phyloP scores from a whole-genome alignment of 2,329 filamentous ascomycete species.

The Dissoconium aciculare region DNA sequence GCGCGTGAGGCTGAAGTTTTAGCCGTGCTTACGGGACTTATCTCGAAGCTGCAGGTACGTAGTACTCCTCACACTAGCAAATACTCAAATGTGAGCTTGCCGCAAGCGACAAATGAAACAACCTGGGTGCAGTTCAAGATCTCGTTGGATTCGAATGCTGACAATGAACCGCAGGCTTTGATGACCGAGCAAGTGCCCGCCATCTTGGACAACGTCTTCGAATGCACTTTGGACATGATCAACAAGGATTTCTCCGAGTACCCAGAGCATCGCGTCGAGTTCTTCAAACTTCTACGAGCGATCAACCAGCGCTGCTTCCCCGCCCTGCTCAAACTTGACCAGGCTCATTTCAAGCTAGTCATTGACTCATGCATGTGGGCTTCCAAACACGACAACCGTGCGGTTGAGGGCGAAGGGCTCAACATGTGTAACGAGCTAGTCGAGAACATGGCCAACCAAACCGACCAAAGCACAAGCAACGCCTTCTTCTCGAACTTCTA shows the following conservation, averaged over 20 bases:
- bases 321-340: slow-evolving; percentile 82
- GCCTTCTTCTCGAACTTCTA: slow-evolving; percentile 98
- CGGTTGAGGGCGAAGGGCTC: slow-evolving; percentile 88
- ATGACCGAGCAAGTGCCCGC: slow-evolving; percentile 98
- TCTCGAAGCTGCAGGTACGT: slow-evolving; percentile 88
- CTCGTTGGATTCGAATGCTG: slow-evolving; percentile 19
- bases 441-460: slow-evolving; percentile 81
- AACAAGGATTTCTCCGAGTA: slow-evolving; percentile 99
- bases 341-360: slow-evolving; percentile 95
- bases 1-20: slow-evolving; percentile 92
- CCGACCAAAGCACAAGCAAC: slow-evolving; percentile 70
- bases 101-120: no score
- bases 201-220: slow-evolving; percentile 97
- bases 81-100: slow-evolving; percentile 32
- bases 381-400: slow-evolving; percentile 98
- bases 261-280: slow-evolving; percentile 96
- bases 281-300: slow-evolving; percentile 89
- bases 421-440: slow-evolving; percentile 98
- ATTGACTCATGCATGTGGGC: slow-evolving; percentile 99
- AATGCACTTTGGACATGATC: slow-evolving; percentile 98
- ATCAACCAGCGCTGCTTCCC: slow-evolving; percentile 98
- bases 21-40: slow-evolving; percentile 94
- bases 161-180: slow-evolving; percentile 44
- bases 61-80: slow-evolving; percentile 38
- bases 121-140: no score